These are phyloP conservation scores for Prunus yedoensis DNA, from an alignment of 331 rosid genomes.

Conservation along the genomic window DNA sequence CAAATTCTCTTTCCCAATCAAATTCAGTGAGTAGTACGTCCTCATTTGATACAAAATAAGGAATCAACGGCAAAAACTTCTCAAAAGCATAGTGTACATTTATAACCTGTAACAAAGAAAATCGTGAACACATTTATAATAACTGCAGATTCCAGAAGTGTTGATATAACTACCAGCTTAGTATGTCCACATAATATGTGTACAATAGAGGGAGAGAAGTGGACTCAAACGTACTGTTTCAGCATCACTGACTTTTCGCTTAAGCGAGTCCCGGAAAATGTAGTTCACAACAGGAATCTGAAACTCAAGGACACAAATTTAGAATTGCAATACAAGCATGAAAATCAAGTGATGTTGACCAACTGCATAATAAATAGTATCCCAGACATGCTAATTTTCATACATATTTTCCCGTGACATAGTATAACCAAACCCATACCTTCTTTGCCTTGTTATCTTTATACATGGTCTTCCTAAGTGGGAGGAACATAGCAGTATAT, in stretches of 20 bases:
- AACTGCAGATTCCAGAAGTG: neutral
- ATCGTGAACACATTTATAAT: slow-evolving; percentile 16
- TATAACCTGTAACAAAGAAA: slow-evolving; percentile 54
- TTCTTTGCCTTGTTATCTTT: slow-evolving; percentile 64
- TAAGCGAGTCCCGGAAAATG: slow-evolving; percentile 74
- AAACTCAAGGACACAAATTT: slow-evolving; percentile 23
- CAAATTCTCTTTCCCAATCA: slow-evolving; percentile 46
- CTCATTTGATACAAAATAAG: slow-evolving; percentile 50
- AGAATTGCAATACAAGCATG: neutral
- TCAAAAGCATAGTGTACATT: slow-evolving; percentile 50
- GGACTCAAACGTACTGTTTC: slow-evolving; percentile 56
- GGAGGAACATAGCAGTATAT: slow-evolving; percentile 74
- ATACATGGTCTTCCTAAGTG: slow-evolving; percentile 58
- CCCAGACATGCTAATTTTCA: neutral
- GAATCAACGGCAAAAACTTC: slow-evolving; percentile 71
- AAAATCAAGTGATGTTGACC: neutral
- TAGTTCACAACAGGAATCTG: slow-evolving; percentile 64
- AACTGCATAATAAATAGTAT: neutral
- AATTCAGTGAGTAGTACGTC: slow-evolving; percentile 39
- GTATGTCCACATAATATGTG: neutral
- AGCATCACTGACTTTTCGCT: slow-evolving; percentile 79
- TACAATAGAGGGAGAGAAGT: neutral
- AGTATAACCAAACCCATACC: slow-evolving; percentile 38
- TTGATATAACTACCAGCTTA: neutral
- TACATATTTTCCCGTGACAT: neutral